Conservation (phyloP, 2,329 filamentous ascomycete species). For the Amesomyces nigricolor region DNA sequence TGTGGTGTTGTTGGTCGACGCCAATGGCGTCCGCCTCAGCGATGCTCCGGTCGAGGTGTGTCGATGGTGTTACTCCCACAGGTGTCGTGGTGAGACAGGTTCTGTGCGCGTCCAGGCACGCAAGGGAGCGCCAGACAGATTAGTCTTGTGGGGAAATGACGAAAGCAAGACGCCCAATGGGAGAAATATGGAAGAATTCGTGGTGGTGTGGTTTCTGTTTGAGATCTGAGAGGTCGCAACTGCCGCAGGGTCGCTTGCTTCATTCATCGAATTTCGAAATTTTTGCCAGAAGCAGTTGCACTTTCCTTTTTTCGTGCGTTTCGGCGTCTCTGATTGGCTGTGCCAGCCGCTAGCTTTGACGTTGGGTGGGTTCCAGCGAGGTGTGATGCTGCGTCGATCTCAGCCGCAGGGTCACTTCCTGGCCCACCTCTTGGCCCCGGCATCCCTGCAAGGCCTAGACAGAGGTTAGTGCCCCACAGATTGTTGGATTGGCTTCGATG, state of each 20-base stretch:
- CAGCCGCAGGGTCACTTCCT: conserved; percentile 9
- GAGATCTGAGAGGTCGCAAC: neutral
- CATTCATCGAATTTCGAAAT: neutral
- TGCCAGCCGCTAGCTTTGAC: conserved; percentile 1
- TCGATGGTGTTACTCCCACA: conserved; percentile 3
- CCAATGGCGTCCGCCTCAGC: neutral
- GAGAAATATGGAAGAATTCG: neutral
- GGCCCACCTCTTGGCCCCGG: neutral
- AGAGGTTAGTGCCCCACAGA: neutral
- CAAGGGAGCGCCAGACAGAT: neutral
- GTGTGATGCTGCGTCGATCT: neutral
- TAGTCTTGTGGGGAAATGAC: too few species aligned
- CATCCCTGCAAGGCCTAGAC: neutral
- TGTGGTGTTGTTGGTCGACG: neutral
- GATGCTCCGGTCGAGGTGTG: conserved; percentile 3
- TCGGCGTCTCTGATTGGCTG: conserved; percentile 3
- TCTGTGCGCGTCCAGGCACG: neutral
- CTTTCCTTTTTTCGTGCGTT: conserved; percentile 8
- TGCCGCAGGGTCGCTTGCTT: neutral
- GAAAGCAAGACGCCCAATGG: too few species aligned
- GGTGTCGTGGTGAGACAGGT: conserved; percentile 3
- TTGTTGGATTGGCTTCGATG: too few species aligned
- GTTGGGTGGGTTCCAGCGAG: neutral
- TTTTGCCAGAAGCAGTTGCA: neutral
- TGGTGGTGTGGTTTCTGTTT: neutral